Evolutionary conservation across 257 asterid species (phyloP), one percentile per base, ranked within the genome.

Genomic region (Capsicum chinense): DNA sequence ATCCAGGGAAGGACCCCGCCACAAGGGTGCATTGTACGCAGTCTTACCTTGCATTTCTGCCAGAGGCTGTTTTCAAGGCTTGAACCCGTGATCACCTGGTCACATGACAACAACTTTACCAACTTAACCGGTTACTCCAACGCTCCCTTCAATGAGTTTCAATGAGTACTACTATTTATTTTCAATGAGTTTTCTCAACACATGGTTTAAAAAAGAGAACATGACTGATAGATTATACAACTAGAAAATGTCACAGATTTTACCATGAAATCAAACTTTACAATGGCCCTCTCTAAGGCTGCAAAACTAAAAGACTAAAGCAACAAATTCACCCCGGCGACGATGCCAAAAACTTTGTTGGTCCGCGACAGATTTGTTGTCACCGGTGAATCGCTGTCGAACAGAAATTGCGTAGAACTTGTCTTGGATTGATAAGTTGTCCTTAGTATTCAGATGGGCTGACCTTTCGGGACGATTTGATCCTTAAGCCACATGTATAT

Each of bases 401-500:
- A 26, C 33, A 33, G 83, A 19, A 44, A 56, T 39, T 33, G 15
- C 0, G 26, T 21, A 52, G 33, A 47, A 63, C 59, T 42, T 81
- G 48, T 44, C 60, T 59, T 62, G 42, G 47, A 47, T 81, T 50
- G 37, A 17, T 42, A 39, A 14, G 2, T 42, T 21, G 79, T n/a
- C 79, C 54, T 44, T 52, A 2, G 48, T 9, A 9, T 47, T 89
- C 71, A 89, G 87, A 89, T 87, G 19, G 91, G 87, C 87, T 57
- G 76, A 60, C 89, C 88, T 83, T 87, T 89, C 8, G 90, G 90
- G 19, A 87, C 69, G 71, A 89, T 85, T 84, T 87, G 86, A 89
- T 87, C 88, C 85, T 89, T 89, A 17, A 89, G 7, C 91, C 91
- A 89, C 91, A 89, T 89, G 85, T 89, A 89, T 56, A 89, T 85